phyloP scores from a whole-genome alignment of 1,139 yeast genomes.

The Diutina scorzettiae region DNA sequence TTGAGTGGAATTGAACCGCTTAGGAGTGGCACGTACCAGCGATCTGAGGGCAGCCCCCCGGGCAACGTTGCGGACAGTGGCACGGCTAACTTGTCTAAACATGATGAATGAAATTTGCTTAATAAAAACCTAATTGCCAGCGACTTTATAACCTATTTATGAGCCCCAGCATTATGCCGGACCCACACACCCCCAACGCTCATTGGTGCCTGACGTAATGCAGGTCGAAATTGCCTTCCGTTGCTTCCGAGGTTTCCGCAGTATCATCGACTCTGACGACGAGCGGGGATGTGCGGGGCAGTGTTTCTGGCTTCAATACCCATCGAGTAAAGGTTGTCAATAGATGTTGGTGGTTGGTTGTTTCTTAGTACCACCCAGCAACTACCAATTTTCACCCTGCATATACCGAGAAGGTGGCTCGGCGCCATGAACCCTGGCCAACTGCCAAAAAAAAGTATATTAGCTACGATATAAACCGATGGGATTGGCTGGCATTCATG shows the following conservation, averaged over 20 bases:
- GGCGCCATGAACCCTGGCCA: no score
- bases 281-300: constrained; percentile 97
- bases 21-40: background rate
- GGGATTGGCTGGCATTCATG: no score
- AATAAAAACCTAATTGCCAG: background rate
- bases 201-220: constrained; percentile 23
- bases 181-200: background rate
- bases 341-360: no score
- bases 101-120: background rate
- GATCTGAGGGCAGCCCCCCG: background rate
- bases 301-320: no score
- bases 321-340: no score
- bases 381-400: no score
- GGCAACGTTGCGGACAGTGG: background rate
- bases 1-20: background rate
- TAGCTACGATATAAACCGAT: no score
- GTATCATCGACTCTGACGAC: constrained; percentile 81
- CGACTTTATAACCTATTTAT: background rate
- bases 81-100: constrained; percentile 1
- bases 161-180: background rate
- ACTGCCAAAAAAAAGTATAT: no score
- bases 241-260: constrained; percentile 70
- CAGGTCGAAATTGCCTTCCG: constrained; percentile 75
- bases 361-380: no score
- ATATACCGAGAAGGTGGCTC: no score